Evolutionary conservation across 257 asterid genomes (phyloP).

Genomic region (Plantago major): DNA sequence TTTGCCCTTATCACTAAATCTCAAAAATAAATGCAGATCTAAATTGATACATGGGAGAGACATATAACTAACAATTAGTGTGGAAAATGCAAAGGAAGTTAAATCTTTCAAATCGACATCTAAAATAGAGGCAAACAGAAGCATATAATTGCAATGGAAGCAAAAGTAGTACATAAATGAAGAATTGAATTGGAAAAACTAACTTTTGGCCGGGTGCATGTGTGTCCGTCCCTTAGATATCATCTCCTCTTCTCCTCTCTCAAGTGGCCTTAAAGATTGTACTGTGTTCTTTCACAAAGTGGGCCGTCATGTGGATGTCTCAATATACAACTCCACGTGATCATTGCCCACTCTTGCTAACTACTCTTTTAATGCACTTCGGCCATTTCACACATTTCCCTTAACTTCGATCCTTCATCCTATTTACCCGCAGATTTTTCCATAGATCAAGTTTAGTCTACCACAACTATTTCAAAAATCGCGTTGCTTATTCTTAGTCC

Average conservation of each 20-base stretch:
- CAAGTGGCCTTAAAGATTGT: conserved; percentile 29
- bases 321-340: conserved; percentile 60
- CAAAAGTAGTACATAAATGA: conserved; percentile 1
- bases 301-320: conserved; percentile 63
- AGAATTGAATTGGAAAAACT: conserved; percentile 11
- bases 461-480: no score
- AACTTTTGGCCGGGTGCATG: background rate
- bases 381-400: background rate
- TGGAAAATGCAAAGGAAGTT: no score
- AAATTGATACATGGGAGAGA: no score
- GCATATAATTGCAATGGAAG: background rate
- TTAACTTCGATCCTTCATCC: background rate
- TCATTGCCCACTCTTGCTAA: conserved; percentile 35
- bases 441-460: no score
- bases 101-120: background rate
- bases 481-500: no score
- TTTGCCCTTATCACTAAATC: no score
- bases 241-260: conserved; percentile 3
- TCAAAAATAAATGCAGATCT: no score
- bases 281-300: conserved; percentile 37
- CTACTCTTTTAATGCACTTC: conserved; percentile 6
- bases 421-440: background rate
- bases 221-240: conserved; percentile 23
- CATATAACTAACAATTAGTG: no score
- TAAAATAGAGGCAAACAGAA: background rate